Conservation (phyloP, 306 rosid species). For the Astragalus membranaceus region DNA sequence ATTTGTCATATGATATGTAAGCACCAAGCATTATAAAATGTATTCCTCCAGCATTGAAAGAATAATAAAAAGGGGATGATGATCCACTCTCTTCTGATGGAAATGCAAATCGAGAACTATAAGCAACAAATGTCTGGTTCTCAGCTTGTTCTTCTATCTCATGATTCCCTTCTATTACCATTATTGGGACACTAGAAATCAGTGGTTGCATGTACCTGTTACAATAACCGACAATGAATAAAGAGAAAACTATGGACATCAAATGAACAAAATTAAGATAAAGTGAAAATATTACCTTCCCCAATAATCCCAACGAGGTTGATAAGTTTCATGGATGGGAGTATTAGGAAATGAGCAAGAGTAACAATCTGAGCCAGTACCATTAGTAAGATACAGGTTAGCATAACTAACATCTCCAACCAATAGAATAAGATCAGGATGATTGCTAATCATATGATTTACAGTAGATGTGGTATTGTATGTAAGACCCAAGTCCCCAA, state of each 20-base stretch:
- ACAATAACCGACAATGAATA: background rate
- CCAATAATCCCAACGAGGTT: constrained; percentile 98
- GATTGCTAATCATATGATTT: constrained; percentile 54
- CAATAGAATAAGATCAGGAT: constrained; percentile 70
- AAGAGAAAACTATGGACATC: background rate
- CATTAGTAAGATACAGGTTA: constrained; percentile 68
- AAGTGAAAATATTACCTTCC: constrained; percentile 50
- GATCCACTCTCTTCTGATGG: constrained; percentile 85
- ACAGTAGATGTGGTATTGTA: constrained; percentile 80
- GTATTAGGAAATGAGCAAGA: constrained; percentile 66
- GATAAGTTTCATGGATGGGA: constrained; percentile 85
- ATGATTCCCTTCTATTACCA: constrained; percentile 92
- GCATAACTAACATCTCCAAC: constrained; percentile 78
- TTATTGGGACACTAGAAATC: constrained; percentile 65
- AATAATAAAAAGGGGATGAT: constrained; percentile 62
- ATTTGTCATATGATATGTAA: constrained; percentile 44
- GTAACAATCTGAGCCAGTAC: constrained; percentile 69
- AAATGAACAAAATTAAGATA: background rate
- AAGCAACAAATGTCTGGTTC: constrained; percentile 61
- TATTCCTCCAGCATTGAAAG: constrained; percentile 90
- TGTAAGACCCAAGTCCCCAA: constrained; percentile 87
- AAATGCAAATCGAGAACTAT: constrained; percentile 77
- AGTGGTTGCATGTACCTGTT: constrained; percentile 82
- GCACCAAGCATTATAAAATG: constrained; percentile 87
- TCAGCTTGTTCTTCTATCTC: constrained; percentile 73